A percentile compares a stretch with the other conserved stretches of the same genome.
Conservation (phyloP, 192 early-diverging fungal species). For the Endogone sp. region DNA sequence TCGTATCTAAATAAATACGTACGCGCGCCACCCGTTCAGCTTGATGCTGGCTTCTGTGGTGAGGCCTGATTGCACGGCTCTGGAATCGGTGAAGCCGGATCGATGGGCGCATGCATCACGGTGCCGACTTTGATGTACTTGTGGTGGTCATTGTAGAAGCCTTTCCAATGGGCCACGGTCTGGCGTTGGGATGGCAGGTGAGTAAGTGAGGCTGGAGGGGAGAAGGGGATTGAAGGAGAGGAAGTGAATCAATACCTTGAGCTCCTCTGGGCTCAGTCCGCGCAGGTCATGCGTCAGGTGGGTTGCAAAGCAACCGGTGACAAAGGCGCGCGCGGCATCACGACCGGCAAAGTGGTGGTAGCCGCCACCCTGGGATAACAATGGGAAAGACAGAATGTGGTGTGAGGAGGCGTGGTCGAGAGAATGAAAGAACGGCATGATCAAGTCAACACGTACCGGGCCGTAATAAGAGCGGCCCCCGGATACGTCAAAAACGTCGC, state of each 20-base stretch:
- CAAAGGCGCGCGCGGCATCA: conserved; percentile 92
- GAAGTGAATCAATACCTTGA: conserved; percentile 49
- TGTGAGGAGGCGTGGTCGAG: not conserved
- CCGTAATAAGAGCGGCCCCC: conserved; percentile 76
- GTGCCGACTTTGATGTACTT: conserved; percentile 85
- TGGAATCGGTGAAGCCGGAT: conserved; percentile 78
- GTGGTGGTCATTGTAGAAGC: conserved; percentile 84
- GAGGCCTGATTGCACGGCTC: conserved; percentile 63
- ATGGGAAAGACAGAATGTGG: conserved; percentile 1
- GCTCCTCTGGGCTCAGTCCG: conserved; percentile 69
- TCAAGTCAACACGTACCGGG: conserved; percentile 35
- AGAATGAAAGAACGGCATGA: too few relatives aligned
- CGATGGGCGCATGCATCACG: conserved; percentile 80
- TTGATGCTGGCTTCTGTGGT: conserved; percentile 34
- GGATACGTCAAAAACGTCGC: conserved; percentile 93
- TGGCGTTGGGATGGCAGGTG: conserved; percentile 16
- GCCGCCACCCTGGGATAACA: conserved; percentile 49
- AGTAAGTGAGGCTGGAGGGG: not conserved
- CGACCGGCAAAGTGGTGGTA: conserved; percentile 88
- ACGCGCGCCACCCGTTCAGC: not conserved
- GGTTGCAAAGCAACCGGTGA: conserved; percentile 91
- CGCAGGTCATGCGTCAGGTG: conserved; percentile 94
- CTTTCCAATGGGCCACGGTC: conserved; percentile 76
- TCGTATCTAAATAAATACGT: too few relatives aligned
- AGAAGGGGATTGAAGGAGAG: not conserved